A percentile compares a stretch with the other conserved stretches of the same genome.
Evolutionary conservation across 2,329 filamentous ascomycete species (phyloP).

Genomic region (Penicillium sp.): DNA sequence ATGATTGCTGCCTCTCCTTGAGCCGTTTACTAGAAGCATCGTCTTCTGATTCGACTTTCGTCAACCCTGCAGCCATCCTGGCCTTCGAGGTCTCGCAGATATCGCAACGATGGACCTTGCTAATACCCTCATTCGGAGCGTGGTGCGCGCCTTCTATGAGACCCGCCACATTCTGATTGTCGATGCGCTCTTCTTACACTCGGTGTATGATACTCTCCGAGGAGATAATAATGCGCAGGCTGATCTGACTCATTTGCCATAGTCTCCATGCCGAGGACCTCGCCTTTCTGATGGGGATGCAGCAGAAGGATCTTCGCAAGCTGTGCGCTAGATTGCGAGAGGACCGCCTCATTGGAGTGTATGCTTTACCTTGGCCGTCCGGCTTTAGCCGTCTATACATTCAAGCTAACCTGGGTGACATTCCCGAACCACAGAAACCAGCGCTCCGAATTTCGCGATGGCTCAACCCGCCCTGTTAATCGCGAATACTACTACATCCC

Average conservation of each 20-base stretch:
- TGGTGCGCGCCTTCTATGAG: conserved; percentile 79
- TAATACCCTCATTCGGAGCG: conserved; percentile 77
- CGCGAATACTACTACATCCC: conserved; percentile 97
- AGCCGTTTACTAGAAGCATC: conserved; percentile 11
- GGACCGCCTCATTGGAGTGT: conserved; percentile 79
- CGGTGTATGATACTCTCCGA: conserved; percentile 51
- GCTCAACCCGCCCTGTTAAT: conserved; percentile 74
- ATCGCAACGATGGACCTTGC: conserved; percentile 56
- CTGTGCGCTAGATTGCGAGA: conserved; percentile 79
- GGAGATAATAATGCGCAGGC: background rate
- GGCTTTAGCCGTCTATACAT: background rate
- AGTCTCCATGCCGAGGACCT: conserved; percentile 82
- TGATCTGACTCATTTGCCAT: conserved; percentile 17
- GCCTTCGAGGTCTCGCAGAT: background rate
- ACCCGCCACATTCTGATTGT: conserved; percentile 77
- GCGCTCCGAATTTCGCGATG: conserved; percentile 72
- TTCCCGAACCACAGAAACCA: conserved; percentile 52
- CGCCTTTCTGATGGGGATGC: conserved; percentile 79
- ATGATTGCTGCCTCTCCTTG: conserved; percentile 7
- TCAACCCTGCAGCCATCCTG: background rate
- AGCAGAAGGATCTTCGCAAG: conserved; percentile 87
- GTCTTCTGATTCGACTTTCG: conserved; percentile 8
- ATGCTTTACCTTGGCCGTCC: conserved; percentile 36
- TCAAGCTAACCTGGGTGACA: conserved; percentile 11
- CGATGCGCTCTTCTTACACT: conserved; percentile 72